Conservation (phyloP, 352 stramenopile genomes). For the Phytophthora tentaculata region DNA sequence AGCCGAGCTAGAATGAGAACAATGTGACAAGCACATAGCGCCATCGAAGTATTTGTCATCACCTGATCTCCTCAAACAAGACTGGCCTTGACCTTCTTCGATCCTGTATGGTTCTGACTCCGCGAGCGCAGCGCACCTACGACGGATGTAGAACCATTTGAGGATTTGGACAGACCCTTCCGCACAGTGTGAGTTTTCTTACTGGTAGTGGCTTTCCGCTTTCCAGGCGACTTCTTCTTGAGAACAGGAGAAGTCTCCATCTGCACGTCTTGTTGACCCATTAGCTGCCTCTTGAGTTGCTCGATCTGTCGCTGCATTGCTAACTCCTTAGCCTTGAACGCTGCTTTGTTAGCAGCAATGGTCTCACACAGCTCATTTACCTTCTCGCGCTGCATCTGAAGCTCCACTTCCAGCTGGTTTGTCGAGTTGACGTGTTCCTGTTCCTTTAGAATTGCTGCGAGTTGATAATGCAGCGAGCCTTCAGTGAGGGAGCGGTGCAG, state of each 20-base stretch:
- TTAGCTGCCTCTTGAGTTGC: slow-evolving; percentile 56
- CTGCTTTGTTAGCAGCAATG: slow-evolving; percentile 61
- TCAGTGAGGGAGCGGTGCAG: slow-evolving; percentile 62
- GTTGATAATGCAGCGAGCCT: slow-evolving; percentile 63
- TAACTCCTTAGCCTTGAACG: slow-evolving; percentile 71
- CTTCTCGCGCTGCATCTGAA: slow-evolving; percentile 63
- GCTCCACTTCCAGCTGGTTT: slow-evolving; percentile 46
- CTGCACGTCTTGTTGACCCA: slow-evolving; percentile 38
- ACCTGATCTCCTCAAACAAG: slow-evolving; percentile 45
- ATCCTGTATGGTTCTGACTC: slow-evolving; percentile 47
- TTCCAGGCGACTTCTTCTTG: slow-evolving; percentile 52
- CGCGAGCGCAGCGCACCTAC: slow-evolving; percentile 60
- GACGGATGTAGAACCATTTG: slow-evolving; percentile 50
- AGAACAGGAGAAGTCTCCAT: slow-evolving; percentile 40
- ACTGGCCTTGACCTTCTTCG: slow-evolving; percentile 64
- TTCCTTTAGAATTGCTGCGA: slow-evolving; percentile 61
- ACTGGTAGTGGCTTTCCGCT: slow-evolving; percentile 52
- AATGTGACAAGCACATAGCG: slow-evolving; percentile 8
- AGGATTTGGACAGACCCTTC: slow-evolving; percentile 51
- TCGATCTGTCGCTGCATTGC: slow-evolving; percentile 74
- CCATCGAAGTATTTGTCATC: slow-evolving; percentile 24
- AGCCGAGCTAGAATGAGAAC: slow-evolving; percentile 11
- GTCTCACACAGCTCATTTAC: slow-evolving; percentile 58
- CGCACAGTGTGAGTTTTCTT: slow-evolving; percentile 52
- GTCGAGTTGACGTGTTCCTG: slow-evolving; percentile 39